Percentiles rank a stretch among this genome's conserved stretches.
phyloP scores from a whole-genome alignment of 352 stramenopile species.

The Globisporangium yorkense region DNA sequence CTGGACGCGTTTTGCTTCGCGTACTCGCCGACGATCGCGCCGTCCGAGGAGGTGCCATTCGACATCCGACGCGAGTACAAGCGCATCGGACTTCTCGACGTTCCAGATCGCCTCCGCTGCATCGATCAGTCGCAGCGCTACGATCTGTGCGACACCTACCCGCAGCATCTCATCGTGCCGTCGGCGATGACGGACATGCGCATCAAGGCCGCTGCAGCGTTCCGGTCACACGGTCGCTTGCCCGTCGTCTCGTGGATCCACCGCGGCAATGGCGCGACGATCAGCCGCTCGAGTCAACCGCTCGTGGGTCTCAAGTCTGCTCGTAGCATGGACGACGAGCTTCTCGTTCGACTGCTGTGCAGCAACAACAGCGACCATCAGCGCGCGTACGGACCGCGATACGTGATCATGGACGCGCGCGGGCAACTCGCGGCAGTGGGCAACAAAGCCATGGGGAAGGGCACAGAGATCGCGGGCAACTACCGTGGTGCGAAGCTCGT shows the following conservation, averaged over 20 bases:
- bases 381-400: conserved; percentile 29
- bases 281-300: conserved; percentile 74
- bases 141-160: conserved; percentile 93
- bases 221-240: conserved; percentile 63
- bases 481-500: conserved; percentile 92
- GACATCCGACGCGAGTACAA: conserved; percentile 76
- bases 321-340: conserved; percentile 69
- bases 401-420: conserved; percentile 82
- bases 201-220: conserved; percentile 67
- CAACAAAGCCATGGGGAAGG: conserved; percentile 91
- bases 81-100: conserved; percentile 67
- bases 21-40: conserved; percentile 61
- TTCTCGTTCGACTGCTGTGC: conserved; percentile 66
- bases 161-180: conserved; percentile 90
- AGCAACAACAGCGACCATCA: conserved; percentile 18
- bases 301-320: conserved; percentile 77
- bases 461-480: conserved; percentile 94
- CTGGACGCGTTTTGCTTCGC: conserved; percentile 81
- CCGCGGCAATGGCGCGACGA: conserved; percentile 65
- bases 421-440: conserved; percentile 80
- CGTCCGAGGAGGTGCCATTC: conserved; percentile 73
- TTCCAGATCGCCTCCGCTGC: conserved; percentile 56
- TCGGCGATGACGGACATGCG: conserved; percentile 87
- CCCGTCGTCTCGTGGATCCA: conserved; percentile 79
- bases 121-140: conserved; percentile 78